These are phyloP conservation scores for Pseudocercospora cruenta DNA, from an alignment of 2,329 filamentous ascomycete species.

Conservation along the genomic window DNA sequence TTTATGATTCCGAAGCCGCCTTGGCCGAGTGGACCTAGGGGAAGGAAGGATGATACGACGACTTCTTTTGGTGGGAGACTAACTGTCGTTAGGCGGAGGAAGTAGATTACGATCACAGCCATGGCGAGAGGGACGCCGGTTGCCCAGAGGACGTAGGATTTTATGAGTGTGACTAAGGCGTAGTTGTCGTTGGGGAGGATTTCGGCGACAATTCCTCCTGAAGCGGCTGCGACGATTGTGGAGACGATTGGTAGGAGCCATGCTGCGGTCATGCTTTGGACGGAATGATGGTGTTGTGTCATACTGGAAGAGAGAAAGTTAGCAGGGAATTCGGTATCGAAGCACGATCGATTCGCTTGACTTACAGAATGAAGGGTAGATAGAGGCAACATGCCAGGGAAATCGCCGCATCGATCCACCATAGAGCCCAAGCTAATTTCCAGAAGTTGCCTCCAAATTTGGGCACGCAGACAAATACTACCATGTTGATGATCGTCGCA, in stretches of 20 bases:
- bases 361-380: constrained; percentile 8
- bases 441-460: constrained; percentile 49
- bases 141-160: constrained; percentile 71
- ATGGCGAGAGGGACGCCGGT: constrained; percentile 65
- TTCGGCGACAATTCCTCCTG: constrained; percentile 67
- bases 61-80: constrained; percentile 69
- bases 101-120: constrained; percentile 69
- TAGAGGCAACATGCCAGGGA: constrained; percentile 46
- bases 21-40: constrained; percentile 68
- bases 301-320: constrained; percentile 15
- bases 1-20: constrained; percentile 63
- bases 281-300: constrained; percentile 44
- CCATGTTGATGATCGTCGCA: constrained; percentile 38
- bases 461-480: constrained; percentile 35
- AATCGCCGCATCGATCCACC: constrained; percentile 54
- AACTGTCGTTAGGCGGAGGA: constrained; percentile 69
- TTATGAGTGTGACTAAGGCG: constrained; percentile 64
- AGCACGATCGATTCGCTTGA: not conserved
- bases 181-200: constrained; percentile 59
- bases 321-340: not conserved
- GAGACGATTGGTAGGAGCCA: constrained; percentile 70
- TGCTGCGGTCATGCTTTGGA: constrained; percentile 63
- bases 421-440: constrained; percentile 52
- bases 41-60: constrained; percentile 70
- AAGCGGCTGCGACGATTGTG: constrained; percentile 66